These are phyloP conservation scores for Pisolithus sp. DNA, from an alignment of 768 basidiomycete genomes.

Conservation along the genomic window DNA sequence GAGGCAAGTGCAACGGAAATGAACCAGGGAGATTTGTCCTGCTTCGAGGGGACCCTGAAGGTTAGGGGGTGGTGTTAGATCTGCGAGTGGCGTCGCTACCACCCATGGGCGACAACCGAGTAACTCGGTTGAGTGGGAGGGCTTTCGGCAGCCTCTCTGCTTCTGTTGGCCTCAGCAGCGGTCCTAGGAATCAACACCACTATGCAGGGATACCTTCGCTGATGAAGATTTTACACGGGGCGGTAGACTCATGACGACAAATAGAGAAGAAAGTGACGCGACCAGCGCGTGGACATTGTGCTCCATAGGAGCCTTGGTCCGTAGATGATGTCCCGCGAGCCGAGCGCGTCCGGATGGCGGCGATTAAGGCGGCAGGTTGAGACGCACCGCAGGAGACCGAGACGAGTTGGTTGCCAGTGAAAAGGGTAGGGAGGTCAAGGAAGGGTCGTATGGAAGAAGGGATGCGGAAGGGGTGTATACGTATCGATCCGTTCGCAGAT, in stretches of 20 bases:
- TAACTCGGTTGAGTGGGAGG: neutral
- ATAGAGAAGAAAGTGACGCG: constrained; percentile 37
- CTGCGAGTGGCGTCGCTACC: constrained; percentile 4
- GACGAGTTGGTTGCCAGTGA: constrained; percentile 18
- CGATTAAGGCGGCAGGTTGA: constrained; percentile 10
- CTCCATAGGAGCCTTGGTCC: constrained; percentile 30
- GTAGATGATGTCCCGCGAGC: constrained; percentile 23
- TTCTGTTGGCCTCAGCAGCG: constrained; percentile 17
- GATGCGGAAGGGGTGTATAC: constrained; percentile 31
- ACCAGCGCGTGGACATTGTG: constrained; percentile 48
- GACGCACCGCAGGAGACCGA: constrained; percentile 5
- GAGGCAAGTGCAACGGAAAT: constrained; percentile 21
- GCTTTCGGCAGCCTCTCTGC: constrained; percentile 16
- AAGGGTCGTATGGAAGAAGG: constrained; percentile 5
- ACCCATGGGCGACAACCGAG: constrained; percentile 1
- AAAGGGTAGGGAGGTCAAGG: neutral
- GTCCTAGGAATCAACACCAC: constrained; percentile 6
- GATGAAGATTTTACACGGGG: constrained; percentile 55
- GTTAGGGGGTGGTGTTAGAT: constrained; percentile 4
- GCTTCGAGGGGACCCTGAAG: constrained; percentile 16
- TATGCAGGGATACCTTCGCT: constrained; percentile 66
- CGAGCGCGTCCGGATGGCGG: constrained; percentile 18
- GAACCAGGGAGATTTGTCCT: constrained; percentile 11
- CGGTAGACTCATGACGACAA: constrained; percentile 9
- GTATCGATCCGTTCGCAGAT: constrained; percentile 42